A percentile compares a stretch with the other conserved stretches of the same genome.
phyloP scores from a whole-genome alignment of 768 basidiomycete genomes.

The Lyophyllum atratum region DNA sequence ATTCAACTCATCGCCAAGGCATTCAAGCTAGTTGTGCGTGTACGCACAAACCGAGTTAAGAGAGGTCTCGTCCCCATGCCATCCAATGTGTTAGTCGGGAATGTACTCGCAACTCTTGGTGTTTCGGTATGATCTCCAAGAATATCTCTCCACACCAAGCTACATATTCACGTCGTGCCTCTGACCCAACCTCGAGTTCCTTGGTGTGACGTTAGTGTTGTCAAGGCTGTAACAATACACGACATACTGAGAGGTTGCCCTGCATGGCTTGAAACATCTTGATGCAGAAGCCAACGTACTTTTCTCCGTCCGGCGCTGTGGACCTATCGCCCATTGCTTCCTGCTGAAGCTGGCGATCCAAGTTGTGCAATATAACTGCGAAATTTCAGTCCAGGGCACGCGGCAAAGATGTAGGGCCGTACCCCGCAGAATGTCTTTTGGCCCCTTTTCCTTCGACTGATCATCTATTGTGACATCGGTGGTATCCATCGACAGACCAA shows the following conservation, averaged over 20 bases:
- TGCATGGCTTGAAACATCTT: conserved; percentile 56
- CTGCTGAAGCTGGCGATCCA: conserved; percentile 35
- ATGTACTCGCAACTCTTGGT: conserved; percentile 30
- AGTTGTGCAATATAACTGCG: conserved; percentile 48
- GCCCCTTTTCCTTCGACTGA: conserved; percentile 14
- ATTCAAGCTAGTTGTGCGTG: conserved; percentile 31
- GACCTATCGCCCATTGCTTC: conserved; percentile 24
- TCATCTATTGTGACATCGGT: background rate
- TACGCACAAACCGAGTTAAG: conserved; percentile 20
- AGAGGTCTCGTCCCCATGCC: conserved; percentile 26
- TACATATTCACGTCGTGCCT: conserved; percentile 26
- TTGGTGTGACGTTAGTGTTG: conserved; percentile 13
- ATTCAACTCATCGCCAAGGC: conserved; percentile 25
- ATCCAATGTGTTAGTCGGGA: conserved; percentile 31
- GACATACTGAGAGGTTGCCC: conserved; percentile 42
- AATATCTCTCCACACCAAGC: conserved; percentile 36
- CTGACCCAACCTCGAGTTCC: conserved; percentile 12
- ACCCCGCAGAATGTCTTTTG: conserved; percentile 16
- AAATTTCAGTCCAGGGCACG: background rate
- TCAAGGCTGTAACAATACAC: background rate
- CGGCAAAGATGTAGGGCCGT: background rate
- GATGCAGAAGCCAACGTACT: conserved; percentile 41
- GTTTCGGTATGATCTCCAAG: conserved; percentile 26
- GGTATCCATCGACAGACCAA: conserved; percentile 5
- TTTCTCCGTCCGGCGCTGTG: conserved; percentile 31